Base-by-base conservation (phyloP, 2,329 filamentous ascomycete species). In the Amylocarpus encephaloides region DNA sequence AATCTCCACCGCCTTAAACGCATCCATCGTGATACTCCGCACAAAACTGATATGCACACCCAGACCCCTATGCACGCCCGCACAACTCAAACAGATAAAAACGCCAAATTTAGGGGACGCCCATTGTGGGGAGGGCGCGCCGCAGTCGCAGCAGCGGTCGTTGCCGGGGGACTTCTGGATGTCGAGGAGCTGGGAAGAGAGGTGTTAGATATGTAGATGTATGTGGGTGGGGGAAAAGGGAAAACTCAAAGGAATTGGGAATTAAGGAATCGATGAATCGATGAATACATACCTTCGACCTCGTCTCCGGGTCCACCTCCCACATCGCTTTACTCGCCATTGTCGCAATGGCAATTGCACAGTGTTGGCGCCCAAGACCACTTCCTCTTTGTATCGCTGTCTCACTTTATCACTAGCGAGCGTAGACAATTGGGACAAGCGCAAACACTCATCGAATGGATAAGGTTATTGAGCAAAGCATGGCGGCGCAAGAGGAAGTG, bases 11-110 rank as follows among this genome's bases (percentile, higher is more conserved):
- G 83, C 81, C 70, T 98, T 98, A 76, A 98, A 97, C 50, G 90
- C 90, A 73, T 98, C 93, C 93, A 98, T 98, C 55, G 89, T 95
- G 65, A 97, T 93, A 64, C 87, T 93, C 53, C 93, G 86, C 57
- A 98, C 91, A 72, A 98, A 98, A 67, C 90, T 95, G 69, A 98
- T 95, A 75, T 98, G 93, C 33, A 98, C 93, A 54, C 93, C 93
- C 29, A 98, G 82, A 2, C 90, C 90, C 56, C 93, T 86, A 72
- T 98, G 93, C 47, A 93, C 88, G 61, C 93, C 93, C 32, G 91
- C 92, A 74, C 93, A 98, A 57, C 86, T 88, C 46, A 98, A 83
- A 71, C 93, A 98, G 77, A 98, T 96, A 75, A 98, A 98, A 69
- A 95, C 88, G 66, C 92, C 92, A 67, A 98, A 95, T 71, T 98